Base-by-base conservation (phyloP, 768 basidiomycete species). In the Tephrocybe sp. region DNA sequence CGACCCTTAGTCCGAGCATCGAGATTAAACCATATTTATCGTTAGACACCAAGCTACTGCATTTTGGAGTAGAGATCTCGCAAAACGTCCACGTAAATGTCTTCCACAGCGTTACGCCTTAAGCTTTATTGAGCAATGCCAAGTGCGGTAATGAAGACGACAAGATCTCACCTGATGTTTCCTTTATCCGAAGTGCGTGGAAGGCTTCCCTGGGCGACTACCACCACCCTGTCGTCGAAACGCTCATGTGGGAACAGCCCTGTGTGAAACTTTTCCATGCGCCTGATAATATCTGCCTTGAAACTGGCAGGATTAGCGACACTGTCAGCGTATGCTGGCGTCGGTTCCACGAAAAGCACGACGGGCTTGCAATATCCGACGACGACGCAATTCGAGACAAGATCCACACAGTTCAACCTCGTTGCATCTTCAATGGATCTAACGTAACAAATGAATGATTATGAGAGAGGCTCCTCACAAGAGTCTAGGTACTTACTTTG, bases 361-460 rank as follows among this genome's bases (percentile, higher is more conserved):
- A 53, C 25, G 23, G 51, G 51, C 32, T 53, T 53, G 51, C 38
- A 32, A 25, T 41, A 46, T 23, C 51, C 51, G 9, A 53, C 51
- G 10, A 47, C 51, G 17, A 53, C 51, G 15, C 51, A 53, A 30
- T 37, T 42, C 8, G 38, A 26, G 14, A 53, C 45, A 23, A 53
- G 45, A 26, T 53, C 51, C 3, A 39, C 18, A 21, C 51, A 53
- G 18, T n/a, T 40, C 14, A 41, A 14, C 15, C 39, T 26, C 15
- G 45, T 44, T 45, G 7, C 37, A 20, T 53, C 45, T 21, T 53
- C 51, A 21, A 53, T 42, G n/a, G 45, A 40, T 32, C 51, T 53
- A 36, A 26, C 17, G 30, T 1, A 28, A 32, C 15, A 8, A 14
- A 40, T 36, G 15, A 36, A 15, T n/a, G n/a, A n/a, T 14, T 5